Evolutionary conservation across 1,284 basidiomycete species (phyloP), one percentile per base, ranked within the genome.

Genomic region (Taiwanofungus camphoratus): DNA sequence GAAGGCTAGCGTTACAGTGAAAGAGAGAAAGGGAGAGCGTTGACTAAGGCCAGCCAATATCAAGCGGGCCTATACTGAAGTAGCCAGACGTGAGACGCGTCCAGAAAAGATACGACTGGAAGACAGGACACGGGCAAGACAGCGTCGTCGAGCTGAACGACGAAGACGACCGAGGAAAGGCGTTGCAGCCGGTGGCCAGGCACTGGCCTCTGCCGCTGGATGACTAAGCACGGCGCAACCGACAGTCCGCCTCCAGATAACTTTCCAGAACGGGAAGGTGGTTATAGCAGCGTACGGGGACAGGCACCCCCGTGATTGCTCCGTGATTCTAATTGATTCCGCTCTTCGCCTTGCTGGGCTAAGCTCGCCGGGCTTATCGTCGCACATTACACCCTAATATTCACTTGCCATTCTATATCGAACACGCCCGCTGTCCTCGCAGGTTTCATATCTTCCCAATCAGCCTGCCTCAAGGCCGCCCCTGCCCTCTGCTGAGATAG

Each of bases 101-200:
- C 23, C 33, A 31, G 31, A 29, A 9, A 29, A 12, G 38, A 29
- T 19, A 22, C 38, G 30, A 32, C 19, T n/a, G 20, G 9, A 42
- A 20, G 32, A 12, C 29, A 21, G 35, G 33, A 46, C 22, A 49
- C 31, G 18, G 31, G 16, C 8, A 33, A 42, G 46, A 37, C 39
- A 32, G 46, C 45, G 52, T 50, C 51, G 55, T 54, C 53, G 55
- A 49, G 48, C 48, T 45, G 49, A 44, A 56, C 55, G 48, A 51
- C 53, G 49, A 52, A 48, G 50, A 42, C 45, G 45, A 45, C 41
- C 42, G 29, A 44, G 44, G 43, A 46, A n/a, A 42, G 44, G 48
- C 44, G 41, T 40, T 46, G 48, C 45, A 46, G 47, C 52, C 49
- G 53, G 44, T 45, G 51, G 46, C 39, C 52, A 52, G 48, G 54